Evolutionary conservation across 495 filamentous ascomycete genomes (phyloP).

Genomic region (Chaetomidium leptoderma): DNA sequence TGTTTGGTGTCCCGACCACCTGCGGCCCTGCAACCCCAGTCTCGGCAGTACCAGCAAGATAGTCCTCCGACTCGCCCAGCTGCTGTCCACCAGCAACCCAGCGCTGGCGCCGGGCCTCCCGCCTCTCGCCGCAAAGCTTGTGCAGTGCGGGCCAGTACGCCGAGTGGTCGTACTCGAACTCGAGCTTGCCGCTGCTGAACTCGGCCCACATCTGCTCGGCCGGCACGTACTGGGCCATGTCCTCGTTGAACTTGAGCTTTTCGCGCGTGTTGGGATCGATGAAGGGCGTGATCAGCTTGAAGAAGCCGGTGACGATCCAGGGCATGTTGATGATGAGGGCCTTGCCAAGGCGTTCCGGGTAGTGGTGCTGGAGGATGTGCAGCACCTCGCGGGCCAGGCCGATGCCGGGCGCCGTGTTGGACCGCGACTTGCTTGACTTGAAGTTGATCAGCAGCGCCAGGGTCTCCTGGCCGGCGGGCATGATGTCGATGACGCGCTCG

Average conservation of each 20-base stretch:
- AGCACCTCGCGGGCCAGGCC: slow-evolving; percentile 73
- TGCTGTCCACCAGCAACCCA: slow-evolving; percentile 76
- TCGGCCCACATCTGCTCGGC: slow-evolving; percentile 69
- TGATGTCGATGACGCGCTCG: slow-evolving; percentile 81
- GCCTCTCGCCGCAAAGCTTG: slow-evolving; percentile 58
- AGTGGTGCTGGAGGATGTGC: slow-evolving; percentile 87
- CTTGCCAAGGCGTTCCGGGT: slow-evolving; percentile 86
- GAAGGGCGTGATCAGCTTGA: slow-evolving; percentile 91
- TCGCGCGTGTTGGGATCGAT: slow-evolving; percentile 88
- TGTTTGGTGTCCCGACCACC: neutral
- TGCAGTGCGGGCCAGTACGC: slow-evolving; percentile 85
- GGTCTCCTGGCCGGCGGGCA: slow-evolving; percentile 80
- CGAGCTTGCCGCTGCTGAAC: slow-evolving; percentile 57
- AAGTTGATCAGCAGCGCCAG: slow-evolving; percentile 85
- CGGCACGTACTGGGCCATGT: slow-evolving; percentile 72
- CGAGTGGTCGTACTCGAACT: slow-evolving; percentile 85
- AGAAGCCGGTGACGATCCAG: slow-evolving; percentile 83
- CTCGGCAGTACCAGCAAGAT: slow-evolving; percentile 45
- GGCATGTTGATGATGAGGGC: slow-evolving; percentile 87
- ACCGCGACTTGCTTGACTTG: slow-evolving; percentile 60
- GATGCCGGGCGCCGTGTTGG: slow-evolving; percentile 70
- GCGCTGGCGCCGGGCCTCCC: slow-evolving; percentile 54
- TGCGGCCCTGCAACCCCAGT: slow-evolving; percentile 21
- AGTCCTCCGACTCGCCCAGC: slow-evolving; percentile 79
- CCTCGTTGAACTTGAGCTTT: slow-evolving; percentile 94